Evolutionary conservation across 139 green algal genomes (phyloP), one percentile per base, ranked within the genome.

Genomic region (Chlorella sp.): DNA sequence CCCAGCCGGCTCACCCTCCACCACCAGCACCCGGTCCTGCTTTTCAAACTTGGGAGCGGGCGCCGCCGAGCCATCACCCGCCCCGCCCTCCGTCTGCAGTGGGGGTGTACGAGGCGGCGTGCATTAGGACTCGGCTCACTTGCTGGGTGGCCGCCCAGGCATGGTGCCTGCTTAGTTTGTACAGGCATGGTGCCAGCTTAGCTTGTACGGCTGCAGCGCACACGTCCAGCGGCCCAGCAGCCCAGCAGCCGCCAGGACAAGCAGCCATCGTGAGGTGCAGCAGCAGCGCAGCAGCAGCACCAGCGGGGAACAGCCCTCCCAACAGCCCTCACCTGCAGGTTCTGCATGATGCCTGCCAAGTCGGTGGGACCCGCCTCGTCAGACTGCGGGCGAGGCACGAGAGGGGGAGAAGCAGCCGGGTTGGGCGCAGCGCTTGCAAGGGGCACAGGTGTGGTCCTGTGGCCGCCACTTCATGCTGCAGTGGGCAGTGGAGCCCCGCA

Each of bases 21-120:
- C n/a, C 34, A 85, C 68, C 80, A 85, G 68, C 43, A 93, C 91
- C 41, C 83, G 85, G 89, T 96, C 92, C 14, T 84, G 88, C 83
- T 95, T 93, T 51, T 83, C 80, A 73, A 85, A 90, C 43, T 70
- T 81, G 54, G 65, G 24, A 40, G 46, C 46, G 1, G 84, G 79
- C 0, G 58, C 58, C 28, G 24, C 82, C 38, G 24, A 28, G 32
- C 32, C 73, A 5, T n/a, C 46, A 36, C 36, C 54, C 34, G 32
- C 67, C 28, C 56, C 43, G 48, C 48, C 73, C 43, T 51, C 74
- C 22, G 80, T 75, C 24, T 86, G 84, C 85, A 90, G 81, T 20
- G 88, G 83, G 36, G 2, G 8, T n/a, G 68, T 36, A 1, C 17
- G 30, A 9, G 17, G 16, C 24, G 30, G 68, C 32, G 36, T 38